phyloP scores from a whole-genome alignment of 345 rosid genomes.

The Balakata baccata region DNA sequence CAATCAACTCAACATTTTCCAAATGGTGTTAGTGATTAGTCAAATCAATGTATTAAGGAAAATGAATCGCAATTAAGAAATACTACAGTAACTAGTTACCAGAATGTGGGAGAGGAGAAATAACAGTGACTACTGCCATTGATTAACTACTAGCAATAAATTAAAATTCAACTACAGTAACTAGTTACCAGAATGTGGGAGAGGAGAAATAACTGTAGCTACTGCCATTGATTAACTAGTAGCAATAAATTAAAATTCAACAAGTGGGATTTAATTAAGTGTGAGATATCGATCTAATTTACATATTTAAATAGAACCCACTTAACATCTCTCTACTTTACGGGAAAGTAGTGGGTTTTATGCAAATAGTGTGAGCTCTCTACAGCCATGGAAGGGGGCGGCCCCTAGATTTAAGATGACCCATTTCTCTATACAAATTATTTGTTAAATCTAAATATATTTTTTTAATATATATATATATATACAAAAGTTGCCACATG shows the following conservation, averaged over 20 bases:
- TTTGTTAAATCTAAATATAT: neutral
- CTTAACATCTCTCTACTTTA: conserved; percentile 11
- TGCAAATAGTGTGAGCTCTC: neutral
- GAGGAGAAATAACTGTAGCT: conserved; percentile 5
- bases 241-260: neutral
- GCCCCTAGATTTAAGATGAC: conserved; percentile 35
- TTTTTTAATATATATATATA: neutral
- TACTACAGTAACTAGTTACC: neutral
- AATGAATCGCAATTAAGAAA: conserved; percentile 11
- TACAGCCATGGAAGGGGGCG: conserved; percentile 25
- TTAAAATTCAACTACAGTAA: too few species aligned
- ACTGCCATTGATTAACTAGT: neutral
- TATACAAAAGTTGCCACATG: conserved; percentile 30
- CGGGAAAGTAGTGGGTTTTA: conserved; percentile 9
- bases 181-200: conserved; percentile 28
- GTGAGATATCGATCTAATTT: too few species aligned
- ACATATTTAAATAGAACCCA: conserved; percentile 13
- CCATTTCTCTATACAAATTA: neutral
- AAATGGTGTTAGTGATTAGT: neutral
- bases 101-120: too few species aligned
- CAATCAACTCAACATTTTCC: neutral
- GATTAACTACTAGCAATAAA: neutral
- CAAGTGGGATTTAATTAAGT: too few species aligned
- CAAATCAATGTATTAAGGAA: neutral
- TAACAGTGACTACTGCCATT: neutral